Percentiles rank a stretch among this genome's conserved stretches.
Evolutionary conservation across 495 filamentous ascomycete species (phyloP).

Genomic region (Xylaria castorea): DNA sequence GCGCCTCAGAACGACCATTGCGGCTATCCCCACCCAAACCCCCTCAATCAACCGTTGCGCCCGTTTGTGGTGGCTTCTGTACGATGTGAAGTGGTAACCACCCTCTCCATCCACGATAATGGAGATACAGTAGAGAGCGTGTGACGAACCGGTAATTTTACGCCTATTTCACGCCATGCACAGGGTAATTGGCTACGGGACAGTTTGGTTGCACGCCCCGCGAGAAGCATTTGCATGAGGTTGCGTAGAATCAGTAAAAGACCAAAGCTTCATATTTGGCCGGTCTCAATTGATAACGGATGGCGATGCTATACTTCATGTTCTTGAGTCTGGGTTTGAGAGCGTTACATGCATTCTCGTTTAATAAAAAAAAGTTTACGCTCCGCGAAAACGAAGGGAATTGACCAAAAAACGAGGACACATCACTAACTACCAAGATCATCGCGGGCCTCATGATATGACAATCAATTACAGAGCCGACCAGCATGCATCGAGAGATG

Average conservation of each 20-base stretch:
- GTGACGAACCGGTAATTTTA: constrained; percentile 11
- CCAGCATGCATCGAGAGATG: not conserved
- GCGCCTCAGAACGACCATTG: constrained; percentile 4
- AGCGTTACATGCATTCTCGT: not conserved
- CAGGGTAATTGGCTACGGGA: not conserved
- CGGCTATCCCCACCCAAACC: not conserved
- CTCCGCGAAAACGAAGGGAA: not conserved
- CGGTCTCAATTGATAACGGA: not conserved
- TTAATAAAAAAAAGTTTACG: not conserved
- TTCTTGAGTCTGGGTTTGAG: not conserved
- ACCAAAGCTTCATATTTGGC: not conserved
- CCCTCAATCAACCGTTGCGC: constrained; percentile 9
- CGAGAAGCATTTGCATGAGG: not conserved
- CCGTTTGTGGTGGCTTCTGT: not conserved
- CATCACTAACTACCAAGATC: not conserved
- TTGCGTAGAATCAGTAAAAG: not conserved
- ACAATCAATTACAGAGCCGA: constrained; percentile 1
- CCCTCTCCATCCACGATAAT: constrained; percentile 6
- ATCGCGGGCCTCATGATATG: not conserved
- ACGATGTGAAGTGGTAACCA: not conserved
- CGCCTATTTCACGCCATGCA: not conserved
- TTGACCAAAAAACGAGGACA: not conserved
- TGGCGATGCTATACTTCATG: not conserved
- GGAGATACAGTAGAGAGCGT: not conserved
- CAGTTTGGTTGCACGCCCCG: not conserved